These are phyloP conservation scores for Wallacemonas sp. DNA, from an alignment of 208 protist species.

Conservation along the genomic window DNA sequence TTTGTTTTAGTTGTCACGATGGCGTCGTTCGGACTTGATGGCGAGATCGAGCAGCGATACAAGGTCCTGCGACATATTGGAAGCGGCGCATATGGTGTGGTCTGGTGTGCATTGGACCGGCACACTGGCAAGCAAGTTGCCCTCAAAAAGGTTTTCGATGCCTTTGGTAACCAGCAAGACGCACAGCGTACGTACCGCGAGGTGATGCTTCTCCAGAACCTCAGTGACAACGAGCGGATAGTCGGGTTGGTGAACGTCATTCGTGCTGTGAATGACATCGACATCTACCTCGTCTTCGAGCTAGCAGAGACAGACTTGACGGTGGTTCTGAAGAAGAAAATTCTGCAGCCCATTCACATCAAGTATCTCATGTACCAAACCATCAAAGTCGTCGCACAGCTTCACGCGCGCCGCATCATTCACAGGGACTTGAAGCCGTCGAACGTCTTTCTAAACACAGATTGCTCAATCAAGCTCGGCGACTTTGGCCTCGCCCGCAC, in stretches of 20 bases:
- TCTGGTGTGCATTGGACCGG: conserved; percentile 94
- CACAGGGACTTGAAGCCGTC: conserved; percentile 94
- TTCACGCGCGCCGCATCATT: conserved; percentile 88
- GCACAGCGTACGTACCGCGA: conserved; percentile 96
- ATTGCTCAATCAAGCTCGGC: conserved; percentile 94
- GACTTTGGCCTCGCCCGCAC: conserved; percentile 98
- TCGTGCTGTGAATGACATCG: conserved; percentile 95
- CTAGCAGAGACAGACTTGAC: conserved; percentile 94
- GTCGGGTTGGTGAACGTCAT: conserved; percentile 95
- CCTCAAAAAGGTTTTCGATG: conserved; percentile 97
- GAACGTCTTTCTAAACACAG: conserved; percentile 92
- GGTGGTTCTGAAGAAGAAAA: conserved; percentile 94
- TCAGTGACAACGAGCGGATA: conserved; percentile 78
- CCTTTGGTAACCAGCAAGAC: conserved; percentile 93
- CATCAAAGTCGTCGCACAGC: conserved; percentile 92
- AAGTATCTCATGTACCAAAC: conserved; percentile 96
- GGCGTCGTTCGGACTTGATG: conserved; percentile 84
- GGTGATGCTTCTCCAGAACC: conserved; percentile 95
- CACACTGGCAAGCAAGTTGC: conserved; percentile 85
- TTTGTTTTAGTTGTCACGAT: conserved; percentile 23
- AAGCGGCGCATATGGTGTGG: conserved; percentile 95
- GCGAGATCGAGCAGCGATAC: conserved; percentile 93
- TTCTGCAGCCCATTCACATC: conserved; percentile 94
- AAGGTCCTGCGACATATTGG: conserved; percentile 93
- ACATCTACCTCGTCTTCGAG: conserved; percentile 98